A percentile compares a stretch with the other conserved stretches of the same genome.
phyloP scores from a whole-genome alignment of 2,329 filamentous ascomycete species.

The Tolypocladium pustulatum region DNA sequence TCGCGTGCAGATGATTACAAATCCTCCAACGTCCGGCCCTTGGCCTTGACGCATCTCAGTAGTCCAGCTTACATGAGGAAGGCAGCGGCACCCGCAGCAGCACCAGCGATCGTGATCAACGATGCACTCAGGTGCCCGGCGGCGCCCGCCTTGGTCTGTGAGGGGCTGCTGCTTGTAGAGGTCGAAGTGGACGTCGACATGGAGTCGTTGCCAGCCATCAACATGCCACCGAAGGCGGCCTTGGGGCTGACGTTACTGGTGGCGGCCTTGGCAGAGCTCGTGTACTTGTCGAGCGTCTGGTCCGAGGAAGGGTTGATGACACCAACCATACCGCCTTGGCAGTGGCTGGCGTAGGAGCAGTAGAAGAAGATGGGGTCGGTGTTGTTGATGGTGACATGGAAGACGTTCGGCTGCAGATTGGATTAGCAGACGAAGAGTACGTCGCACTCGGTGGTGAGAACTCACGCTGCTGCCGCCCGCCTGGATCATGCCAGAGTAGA shows the following conservation, averaged over 20 bases:
- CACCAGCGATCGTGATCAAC: background rate
- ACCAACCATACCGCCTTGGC: conserved; percentile 19
- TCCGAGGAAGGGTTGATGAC: conserved; percentile 15
- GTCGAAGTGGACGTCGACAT: background rate
- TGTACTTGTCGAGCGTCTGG: conserved; percentile 10
- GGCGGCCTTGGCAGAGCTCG: conserved; percentile 3
- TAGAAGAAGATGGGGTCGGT: conserved; percentile 20
- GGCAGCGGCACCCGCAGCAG: background rate
- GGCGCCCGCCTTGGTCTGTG: background rate
- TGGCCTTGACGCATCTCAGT: background rate
- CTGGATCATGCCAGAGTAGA: conserved; percentile 7
- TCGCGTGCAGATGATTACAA: background rate
- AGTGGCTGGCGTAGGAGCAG: conserved; percentile 16
- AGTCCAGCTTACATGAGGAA: background rate
- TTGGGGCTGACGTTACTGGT: conserved; percentile 5
- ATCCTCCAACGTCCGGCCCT: background rate
- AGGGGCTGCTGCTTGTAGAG: background rate
- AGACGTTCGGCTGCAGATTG: conserved; percentile 6
- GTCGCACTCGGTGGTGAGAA: too few relatives aligned
- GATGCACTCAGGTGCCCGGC: background rate
- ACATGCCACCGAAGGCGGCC: conserved; percentile 6
- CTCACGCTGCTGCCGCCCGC: background rate
- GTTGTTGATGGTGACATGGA: conserved; percentile 15
- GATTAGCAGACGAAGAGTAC: conserved; percentile 1
- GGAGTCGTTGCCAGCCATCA: background rate